These are phyloP conservation scores for Termitomyces titanicus DNA, from an alignment of 768 basidiomycete genomes.

Conservation along the genomic window DNA sequence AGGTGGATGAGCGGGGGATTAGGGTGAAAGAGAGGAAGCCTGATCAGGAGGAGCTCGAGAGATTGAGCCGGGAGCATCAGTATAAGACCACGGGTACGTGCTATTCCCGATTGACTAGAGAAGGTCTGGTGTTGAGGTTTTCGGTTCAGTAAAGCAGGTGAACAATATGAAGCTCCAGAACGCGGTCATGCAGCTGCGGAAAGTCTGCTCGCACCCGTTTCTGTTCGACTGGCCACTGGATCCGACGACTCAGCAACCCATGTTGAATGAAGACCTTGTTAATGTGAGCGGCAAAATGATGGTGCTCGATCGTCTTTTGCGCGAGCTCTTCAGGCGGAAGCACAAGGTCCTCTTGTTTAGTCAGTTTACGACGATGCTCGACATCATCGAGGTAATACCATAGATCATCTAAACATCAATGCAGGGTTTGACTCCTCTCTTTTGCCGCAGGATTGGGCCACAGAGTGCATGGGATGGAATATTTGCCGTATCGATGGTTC, in stretches of 20 bases:
- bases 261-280: constrained; percentile 77
- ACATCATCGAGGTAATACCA: constrained; percentile 79
- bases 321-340: constrained; percentile 70
- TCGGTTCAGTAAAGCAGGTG: constrained; percentile 64
- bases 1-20: constrained; percentile 33
- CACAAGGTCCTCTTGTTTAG: constrained; percentile 89
- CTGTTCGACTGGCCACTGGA: constrained; percentile 83
- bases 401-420: background rate
- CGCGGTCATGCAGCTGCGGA: constrained; percentile 94
- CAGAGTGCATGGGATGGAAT: constrained; percentile 73
- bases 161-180: constrained; percentile 96
- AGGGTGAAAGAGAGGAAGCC: constrained; percentile 22
- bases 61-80: constrained; percentile 55
- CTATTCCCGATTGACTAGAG: background rate
- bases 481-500: constrained; percentile 93
- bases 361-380: constrained; percentile 95
- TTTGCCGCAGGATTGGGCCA: constrained; percentile 73
- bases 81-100: constrained; percentile 54
- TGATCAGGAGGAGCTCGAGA: constrained; percentile 39
- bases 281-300: constrained; percentile 97
- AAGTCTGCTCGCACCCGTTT: constrained; percentile 93
- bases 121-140: background rate
- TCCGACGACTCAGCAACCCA: constrained; percentile 51
- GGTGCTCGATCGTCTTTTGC: constrained; percentile 83
- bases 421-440: background rate